Evolutionary conservation across 2,329 filamentous ascomycete genomes (phyloP), one percentile per base, ranked within the genome.

Genomic region (Fusarium sp.): DNA sequence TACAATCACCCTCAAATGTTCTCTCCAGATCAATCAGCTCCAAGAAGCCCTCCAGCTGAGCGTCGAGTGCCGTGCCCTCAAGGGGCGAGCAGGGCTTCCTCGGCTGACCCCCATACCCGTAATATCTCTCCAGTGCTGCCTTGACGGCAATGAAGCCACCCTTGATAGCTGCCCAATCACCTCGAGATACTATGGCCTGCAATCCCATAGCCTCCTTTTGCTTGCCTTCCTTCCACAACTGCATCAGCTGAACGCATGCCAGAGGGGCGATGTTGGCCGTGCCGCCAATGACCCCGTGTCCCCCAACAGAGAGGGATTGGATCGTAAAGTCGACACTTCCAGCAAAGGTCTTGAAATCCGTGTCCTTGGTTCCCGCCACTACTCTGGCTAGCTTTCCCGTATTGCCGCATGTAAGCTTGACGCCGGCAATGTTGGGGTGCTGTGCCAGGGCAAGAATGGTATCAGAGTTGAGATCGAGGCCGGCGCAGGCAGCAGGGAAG

Each of bases 321-420:
- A 93, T 79, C 11, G 88, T 90, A 78, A 93, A 93, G 80, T 93
- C 91, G 57, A 90, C 90, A 53, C 88, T 90, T 60, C 91, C 91
- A 42, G 90, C 91, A 73, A 91, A 87, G 64, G 90, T 90, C 76
- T 91, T 84, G 82, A 93, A 93, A 14, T 46, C 20, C 0, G 64
- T 72, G 50, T 61, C 70, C 33, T 62, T 62, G 5, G 84, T 83
- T 4, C 83, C 84, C 49, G 86, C 77, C 62, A 77, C 85, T 74
- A 82, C 82, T 77, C 78, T 77, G 2, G 80, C 80, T 44, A 89
- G 81, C 75, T 90, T 89, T 36, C 87, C 87, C 40, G 87, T 89
- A 74, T 90, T 89, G 7, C 87, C 88, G 68, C 86, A 89, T 9
- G 87, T 89, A 58, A 90, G 79, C 77, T 90, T 90, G 71, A 85